Percentiles rank a stretch among this genome's conserved stretches.
These are phyloP conservation scores for Diutina sp. DNA, from an alignment of 1,139 yeast species.

Conservation along the genomic window DNA sequence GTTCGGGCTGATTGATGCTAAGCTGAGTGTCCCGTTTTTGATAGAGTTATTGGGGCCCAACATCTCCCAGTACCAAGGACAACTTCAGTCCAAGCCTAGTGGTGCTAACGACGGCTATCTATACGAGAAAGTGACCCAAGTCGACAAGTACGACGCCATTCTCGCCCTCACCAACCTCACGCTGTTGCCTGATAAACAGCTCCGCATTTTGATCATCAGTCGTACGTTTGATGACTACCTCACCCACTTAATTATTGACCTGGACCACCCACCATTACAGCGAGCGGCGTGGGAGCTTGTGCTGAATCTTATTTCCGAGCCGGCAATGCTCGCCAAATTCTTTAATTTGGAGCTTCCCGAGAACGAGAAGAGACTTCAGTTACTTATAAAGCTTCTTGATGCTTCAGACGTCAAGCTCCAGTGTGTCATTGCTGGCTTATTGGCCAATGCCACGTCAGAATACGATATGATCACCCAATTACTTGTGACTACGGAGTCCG, in stretches of 20 bases:
- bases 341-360: slow-evolving; percentile 27
- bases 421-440: slow-evolving; percentile 27
- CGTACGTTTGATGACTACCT: slow-evolving; percentile 21
- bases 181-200: slow-evolving; percentile 11
- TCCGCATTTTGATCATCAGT: slow-evolving; percentile 20
- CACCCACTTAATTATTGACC: slow-evolving; percentile 25
- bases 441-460: slow-evolving; percentile 38
- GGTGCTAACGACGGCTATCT: slow-evolving; percentile 5
- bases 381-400: slow-evolving; percentile 27
- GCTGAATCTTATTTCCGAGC: slow-evolving; percentile 31
- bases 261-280: slow-evolving; percentile 24
- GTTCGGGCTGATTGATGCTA: slow-evolving; percentile 26
- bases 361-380: slow-evolving; percentile 15
- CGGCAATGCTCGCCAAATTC: slow-evolving; percentile 33
- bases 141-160: slow-evolving; percentile 32
- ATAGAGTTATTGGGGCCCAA: slow-evolving; percentile 31
- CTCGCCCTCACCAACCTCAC: slow-evolving; percentile 39
- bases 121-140: slow-evolving; percentile 13
- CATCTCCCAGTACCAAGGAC: slow-evolving; percentile 12
- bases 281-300: slow-evolving; percentile 35
- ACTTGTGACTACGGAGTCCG: slow-evolving; percentile 13
- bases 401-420: slow-evolving; percentile 26
- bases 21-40: slow-evolving; percentile 33
- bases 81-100: slow-evolving; percentile 1
- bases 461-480: slow-evolving; percentile 29